Percentiles rank a stretch among this genome's conserved stretches.
Conservation (phyloP, 768 basidiomycete genomes). For the Hydnomerulius pinastri region DNA sequence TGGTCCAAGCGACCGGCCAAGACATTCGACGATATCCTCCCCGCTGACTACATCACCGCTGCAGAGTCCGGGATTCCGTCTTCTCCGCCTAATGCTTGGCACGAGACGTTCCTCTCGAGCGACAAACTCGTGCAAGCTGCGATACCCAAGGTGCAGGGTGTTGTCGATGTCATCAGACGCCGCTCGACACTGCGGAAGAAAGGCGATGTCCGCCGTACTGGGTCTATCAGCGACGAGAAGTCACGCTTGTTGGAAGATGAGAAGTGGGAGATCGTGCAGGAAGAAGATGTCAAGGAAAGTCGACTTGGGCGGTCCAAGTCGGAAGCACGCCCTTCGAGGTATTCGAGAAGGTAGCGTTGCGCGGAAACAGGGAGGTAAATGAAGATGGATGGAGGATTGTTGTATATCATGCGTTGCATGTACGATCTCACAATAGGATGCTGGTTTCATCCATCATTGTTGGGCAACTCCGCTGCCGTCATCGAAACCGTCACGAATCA, state of each 20-base stretch:
- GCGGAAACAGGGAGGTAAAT: background rate
- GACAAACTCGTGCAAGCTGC: conserved; percentile 35
- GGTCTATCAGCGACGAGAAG: conserved; percentile 20
- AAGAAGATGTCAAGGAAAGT: conserved; percentile 6
- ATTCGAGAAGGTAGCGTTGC: conserved; percentile 14
- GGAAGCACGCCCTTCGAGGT: conserved; percentile 24
- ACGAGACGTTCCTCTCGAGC: conserved; percentile 19
- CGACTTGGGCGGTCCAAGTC: conserved; percentile 26
- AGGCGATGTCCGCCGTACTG: conserved; percentile 10
- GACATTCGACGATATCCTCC: conserved; percentile 52
- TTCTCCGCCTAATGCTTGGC: conserved; percentile 18
- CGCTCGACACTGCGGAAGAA: conserved; percentile 14
- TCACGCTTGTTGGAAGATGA: conserved; percentile 19
- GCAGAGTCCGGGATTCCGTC: conserved; percentile 28
- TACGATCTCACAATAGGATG: too few relatives aligned
- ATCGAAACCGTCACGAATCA: too few relatives aligned
- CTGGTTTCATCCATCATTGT: background rate
- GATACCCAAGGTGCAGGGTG: conserved; percentile 42
- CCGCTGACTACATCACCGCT: conserved; percentile 45
- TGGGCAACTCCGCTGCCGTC: background rate
- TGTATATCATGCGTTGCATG: background rate
- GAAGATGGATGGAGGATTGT: background rate
- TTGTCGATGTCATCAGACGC: conserved; percentile 32
- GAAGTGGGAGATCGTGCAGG: conserved; percentile 14
- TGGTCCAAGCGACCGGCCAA: conserved; percentile 25